Base-by-base conservation (phyloP, 2,329 filamentous ascomycete species). In the Pseudogymnoascus sp. region DNA sequence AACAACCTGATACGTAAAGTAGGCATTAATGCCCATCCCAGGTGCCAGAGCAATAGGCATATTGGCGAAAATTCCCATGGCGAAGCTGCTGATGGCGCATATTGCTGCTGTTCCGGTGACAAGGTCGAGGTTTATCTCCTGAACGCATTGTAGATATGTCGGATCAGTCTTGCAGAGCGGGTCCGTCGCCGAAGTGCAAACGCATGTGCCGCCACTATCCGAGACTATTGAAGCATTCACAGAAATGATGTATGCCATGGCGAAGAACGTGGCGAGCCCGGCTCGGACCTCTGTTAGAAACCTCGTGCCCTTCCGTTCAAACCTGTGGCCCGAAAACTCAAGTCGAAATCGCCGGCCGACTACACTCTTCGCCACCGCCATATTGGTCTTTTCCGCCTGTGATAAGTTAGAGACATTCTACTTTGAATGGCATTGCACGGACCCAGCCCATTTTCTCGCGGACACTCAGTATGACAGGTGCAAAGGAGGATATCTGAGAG, bases 81-180 rank as follows among this genome's bases (percentile, higher is more conserved):
- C 87, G 75, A 96, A 92, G n/a, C 86, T 88, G 3, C 88, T 84
- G 57, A 96, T 76, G 23, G 90, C 88, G 13, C 90, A 83, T 68
- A 95, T 93, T 62, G 91, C 91, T 40, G 91, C 90, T 4, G 91
- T 96, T 13, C 88, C 91, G 6, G 91, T 96, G 62, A 96, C 88
- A 40, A 93, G 77, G 72, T 96, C 91, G 31, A 90, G 68, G 19
- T 70, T 80, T 75, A 67, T 79, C 62, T 78, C 77, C 68, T 79
- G 75, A 38, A 78, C 76, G 73, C 89, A 91, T 15, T 87, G 76
- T 66, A 82, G 72, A 69, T 91, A 92, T 23, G 82, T 82, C 4
- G 78, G 71, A 71, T 89, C 79, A 50, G 67, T 74, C 7, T 74
- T 73, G 73, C 87, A 89, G 33, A 81, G 72, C 10, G 78, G 79